Evolutionary conservation across 495 filamentous ascomycete genomes (phyloP), one percentile per base, ranked within the genome.

Genomic region (Massariosphaeria phaeospora): DNA sequence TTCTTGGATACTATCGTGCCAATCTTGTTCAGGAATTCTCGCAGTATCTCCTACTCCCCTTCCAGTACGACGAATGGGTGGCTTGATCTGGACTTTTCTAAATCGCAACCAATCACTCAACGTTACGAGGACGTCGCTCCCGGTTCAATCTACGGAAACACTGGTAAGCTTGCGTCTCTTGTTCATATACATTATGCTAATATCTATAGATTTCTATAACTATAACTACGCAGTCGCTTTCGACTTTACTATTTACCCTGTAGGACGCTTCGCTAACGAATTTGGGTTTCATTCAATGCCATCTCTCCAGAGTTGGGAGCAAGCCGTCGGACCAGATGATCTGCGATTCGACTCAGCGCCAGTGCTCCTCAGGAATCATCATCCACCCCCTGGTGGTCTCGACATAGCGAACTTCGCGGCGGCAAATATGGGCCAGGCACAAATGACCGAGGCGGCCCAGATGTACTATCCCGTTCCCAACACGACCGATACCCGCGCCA

Each of bases 231-330:
- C 52, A 8, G 57, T 75, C 17, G 75, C 80, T 0, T 85, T 84
- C 67, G 76, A 86, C 64, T 66, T 72, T 47, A 69, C 69, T 5
- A 65, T 66, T 8, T 84, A 83, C 52, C 82, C 81, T 0, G 72
- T 83, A 0, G 81, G 79, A 11, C 74, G 83, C n/a, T 84, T 86
- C 61, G 75, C 79, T 8, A 80, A 81, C 54, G 82, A 86, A 65
- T 86, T 84, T 47, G 83, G 83, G 41, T 84, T 75, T 66, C 80
- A 82, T 54, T 79, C 75, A 48, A 85, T 86, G 82, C 83, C 83
- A 1, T 80, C 75, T 57, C 56, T 85, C 9, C 77, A 81, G 48
- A 79, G 73, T 11, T 85, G 82, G 82, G 71, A 71, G 34, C 72
- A 81, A 59, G 81, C 75, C 1, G 63, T 84, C 0, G 65, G 72